These are phyloP conservation scores for Pythium rhizo-oryzae DNA, from an alignment of 352 stramenopile genomes.

Conservation along the genomic window DNA sequence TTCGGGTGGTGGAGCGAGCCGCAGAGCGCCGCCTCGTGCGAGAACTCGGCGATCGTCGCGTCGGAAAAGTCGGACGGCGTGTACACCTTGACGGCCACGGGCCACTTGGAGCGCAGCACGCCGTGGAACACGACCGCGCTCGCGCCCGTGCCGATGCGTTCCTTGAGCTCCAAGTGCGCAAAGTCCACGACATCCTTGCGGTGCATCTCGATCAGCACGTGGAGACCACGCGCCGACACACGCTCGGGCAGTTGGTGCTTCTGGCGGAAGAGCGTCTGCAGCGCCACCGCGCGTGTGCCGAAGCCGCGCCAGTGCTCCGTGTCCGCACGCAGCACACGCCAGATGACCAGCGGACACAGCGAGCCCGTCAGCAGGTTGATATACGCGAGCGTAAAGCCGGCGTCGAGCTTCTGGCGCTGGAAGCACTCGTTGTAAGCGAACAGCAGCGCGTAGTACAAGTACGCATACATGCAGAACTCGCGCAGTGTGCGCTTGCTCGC, in stretches of 20 bases:
- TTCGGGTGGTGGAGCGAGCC: slow-evolving; percentile 75
- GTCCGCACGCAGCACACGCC: slow-evolving; percentile 36
- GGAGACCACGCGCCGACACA: slow-evolving; percentile 42
- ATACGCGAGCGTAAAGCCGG: slow-evolving; percentile 27
- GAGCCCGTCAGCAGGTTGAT: slow-evolving; percentile 25
- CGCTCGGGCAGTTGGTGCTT: slow-evolving; percentile 10
- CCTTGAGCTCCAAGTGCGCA: slow-evolving; percentile 51
- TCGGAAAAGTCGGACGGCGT: slow-evolving; percentile 53
- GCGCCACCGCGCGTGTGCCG: slow-evolving; percentile 24
- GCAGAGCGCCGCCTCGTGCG: slow-evolving; percentile 74
- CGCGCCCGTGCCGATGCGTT: slow-evolving; percentile 44
- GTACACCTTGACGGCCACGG: slow-evolving; percentile 80
- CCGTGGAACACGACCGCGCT: slow-evolving; percentile 66
- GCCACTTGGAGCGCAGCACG: slow-evolving; percentile 46
- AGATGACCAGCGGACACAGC: slow-evolving; percentile 36
- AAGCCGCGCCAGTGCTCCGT: slow-evolving; percentile 34
- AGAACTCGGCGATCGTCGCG: slow-evolving; percentile 45
- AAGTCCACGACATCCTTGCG: slow-evolving; percentile 78
- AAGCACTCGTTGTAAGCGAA: slow-evolving; percentile 27
- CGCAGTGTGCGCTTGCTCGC: slow-evolving; percentile 13
- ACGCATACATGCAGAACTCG: slow-evolving; percentile 24
- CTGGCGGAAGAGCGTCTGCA: slow-evolving; percentile 30
- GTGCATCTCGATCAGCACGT: slow-evolving; percentile 69
- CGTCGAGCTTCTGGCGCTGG: slow-evolving; percentile 13
- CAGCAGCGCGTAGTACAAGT: slow-evolving; percentile 30